A percentile compares a stretch with the other conserved stretches of the same genome.
Conservation (phyloP, 2,329 filamentous ascomycete species). For the Trichoderma sp. region DNA sequence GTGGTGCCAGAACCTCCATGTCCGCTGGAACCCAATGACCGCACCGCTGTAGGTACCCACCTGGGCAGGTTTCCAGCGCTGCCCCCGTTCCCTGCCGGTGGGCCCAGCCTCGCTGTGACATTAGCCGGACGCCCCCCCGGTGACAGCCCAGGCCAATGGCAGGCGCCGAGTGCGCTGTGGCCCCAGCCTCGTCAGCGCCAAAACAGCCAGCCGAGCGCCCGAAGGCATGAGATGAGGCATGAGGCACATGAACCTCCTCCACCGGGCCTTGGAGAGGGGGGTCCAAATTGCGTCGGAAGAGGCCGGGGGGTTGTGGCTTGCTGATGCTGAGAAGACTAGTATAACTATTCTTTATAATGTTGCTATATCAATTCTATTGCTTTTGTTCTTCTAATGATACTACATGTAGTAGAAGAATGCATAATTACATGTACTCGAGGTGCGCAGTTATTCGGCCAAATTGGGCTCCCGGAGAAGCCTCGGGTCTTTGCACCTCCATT, state of each 20-base stretch:
- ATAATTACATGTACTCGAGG: too few species aligned
- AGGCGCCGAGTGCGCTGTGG: slow-evolving; percentile 5
- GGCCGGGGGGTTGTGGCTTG: too few species aligned
- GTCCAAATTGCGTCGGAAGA: too few species aligned
- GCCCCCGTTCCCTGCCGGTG: background rate
- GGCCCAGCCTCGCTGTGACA: slow-evolving; percentile 16
- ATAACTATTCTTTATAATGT: too few species aligned
- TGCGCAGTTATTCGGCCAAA: too few species aligned
- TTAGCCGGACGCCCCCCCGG: slow-evolving; percentile 7
- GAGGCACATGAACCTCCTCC: background rate
- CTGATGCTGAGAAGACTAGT: too few species aligned
- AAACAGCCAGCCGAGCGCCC: slow-evolving; percentile 6
- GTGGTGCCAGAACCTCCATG: background rate
- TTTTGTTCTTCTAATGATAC: too few species aligned
- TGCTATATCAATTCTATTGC: too few species aligned
- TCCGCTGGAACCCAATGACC: background rate
- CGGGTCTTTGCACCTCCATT: background rate
- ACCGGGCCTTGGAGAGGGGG: too few species aligned
- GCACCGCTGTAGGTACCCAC: too few species aligned
- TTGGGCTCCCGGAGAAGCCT: slow-evolving; percentile 11
- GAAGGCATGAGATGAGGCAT: background rate
- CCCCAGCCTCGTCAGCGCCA: slow-evolving; percentile 22
- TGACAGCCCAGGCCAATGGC: slow-evolving; percentile 16
- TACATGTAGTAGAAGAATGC: too few species aligned
- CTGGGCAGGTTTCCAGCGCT: background rate